phyloP scores from a whole-genome alignment of 306 rosid species.

The Hippophae tibetana region DNA sequence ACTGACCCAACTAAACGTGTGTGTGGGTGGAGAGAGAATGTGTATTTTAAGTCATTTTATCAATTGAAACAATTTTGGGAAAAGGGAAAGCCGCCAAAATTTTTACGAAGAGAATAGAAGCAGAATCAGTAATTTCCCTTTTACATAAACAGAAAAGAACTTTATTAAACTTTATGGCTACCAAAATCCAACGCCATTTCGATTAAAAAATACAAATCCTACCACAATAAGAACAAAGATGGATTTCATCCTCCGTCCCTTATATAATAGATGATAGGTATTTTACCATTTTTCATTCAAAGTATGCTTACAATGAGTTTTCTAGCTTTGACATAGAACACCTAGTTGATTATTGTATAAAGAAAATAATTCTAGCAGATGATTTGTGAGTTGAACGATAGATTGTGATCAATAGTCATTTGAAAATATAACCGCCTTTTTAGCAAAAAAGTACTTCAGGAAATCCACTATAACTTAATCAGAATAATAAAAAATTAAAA shows the following conservation, averaged over 20 bases:
- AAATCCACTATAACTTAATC: background rate
- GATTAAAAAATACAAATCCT: background rate
- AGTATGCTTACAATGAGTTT: background rate
- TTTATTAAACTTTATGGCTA: no score
- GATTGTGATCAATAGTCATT: background rate
- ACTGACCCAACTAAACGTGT: no score
- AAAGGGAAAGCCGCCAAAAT: no score
- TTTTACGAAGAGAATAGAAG: no score
- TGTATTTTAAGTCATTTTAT: no score
- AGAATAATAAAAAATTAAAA: background rate
- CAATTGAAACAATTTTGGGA: no score
- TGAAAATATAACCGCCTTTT: background rate
- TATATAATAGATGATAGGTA: background rate
- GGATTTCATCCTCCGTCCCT: background rate
- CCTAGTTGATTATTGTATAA: background rate
- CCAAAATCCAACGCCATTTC: no score
- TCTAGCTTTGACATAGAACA: background rate
- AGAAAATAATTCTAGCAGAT: background rate
- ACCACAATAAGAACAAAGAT: background rate
- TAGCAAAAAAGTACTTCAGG: constrained; percentile 5
- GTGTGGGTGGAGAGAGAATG: no score
- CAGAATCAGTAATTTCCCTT: no score
- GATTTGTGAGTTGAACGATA: background rate
- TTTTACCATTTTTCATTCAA: background rate
- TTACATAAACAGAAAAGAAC: no score